These are phyloP conservation scores for Ceriops decandra DNA, from an alignment of 345 rosid species.

Conservation along the genomic window DNA sequence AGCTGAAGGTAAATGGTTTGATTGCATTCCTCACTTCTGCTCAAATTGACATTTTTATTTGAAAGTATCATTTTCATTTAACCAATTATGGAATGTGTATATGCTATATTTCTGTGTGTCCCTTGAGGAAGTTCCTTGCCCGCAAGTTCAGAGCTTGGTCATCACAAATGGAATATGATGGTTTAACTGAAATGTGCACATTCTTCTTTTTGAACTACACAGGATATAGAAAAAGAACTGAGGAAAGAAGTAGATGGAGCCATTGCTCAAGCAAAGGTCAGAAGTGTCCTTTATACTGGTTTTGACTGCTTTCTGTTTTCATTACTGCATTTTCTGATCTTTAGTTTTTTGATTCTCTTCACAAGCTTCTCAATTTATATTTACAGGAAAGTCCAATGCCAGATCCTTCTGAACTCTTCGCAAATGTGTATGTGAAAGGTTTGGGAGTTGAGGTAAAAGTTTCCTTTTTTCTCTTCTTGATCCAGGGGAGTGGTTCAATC, in stretches of 20 bases:
- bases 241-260: conserved; percentile 92
- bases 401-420: conserved; percentile 74
- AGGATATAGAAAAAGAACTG: conserved; percentile 91
- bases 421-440: conserved; percentile 78
- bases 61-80: background rate
- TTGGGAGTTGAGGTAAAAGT: conserved; percentile 66
- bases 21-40: background rate
- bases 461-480: background rate
- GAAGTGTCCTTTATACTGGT: background rate
- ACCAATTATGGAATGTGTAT: background rate
- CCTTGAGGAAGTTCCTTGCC: background rate
- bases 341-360: background rate
- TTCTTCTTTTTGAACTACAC: conserved; percentile 11
- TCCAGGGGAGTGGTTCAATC: background rate
- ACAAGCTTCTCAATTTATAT: conserved; percentile 1
- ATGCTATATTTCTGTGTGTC: background rate
- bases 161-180: background rate
- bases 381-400: conserved; percentile 96
- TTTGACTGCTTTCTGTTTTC: background rate
- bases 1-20: conserved; percentile 63
- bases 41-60: background rate
- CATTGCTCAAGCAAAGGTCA: conserved; percentile 94
- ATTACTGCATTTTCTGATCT: background rate
- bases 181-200: background rate
- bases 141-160: background rate